Conservation (phyloP, 2,329 filamentous ascomycete species). For the Aspergillus sp. region DNA sequence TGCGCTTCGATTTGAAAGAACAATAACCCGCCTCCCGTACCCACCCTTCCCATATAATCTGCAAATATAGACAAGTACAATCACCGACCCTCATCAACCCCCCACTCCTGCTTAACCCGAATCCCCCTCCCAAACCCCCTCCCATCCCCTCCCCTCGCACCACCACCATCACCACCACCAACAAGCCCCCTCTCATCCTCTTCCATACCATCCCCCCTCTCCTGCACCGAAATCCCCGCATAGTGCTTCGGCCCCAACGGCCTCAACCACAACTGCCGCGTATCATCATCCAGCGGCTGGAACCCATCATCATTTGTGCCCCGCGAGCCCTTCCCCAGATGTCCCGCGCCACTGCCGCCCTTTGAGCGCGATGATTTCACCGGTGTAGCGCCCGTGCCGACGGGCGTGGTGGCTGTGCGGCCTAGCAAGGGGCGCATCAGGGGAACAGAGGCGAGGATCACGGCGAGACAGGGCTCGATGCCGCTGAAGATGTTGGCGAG, state of each 20-base stretch:
- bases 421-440: slow-evolving; percentile 34
- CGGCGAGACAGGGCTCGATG: slow-evolving; percentile 25
- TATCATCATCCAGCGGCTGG: slow-evolving; percentile 28
- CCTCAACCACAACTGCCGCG: slow-evolving; percentile 28
- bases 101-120: slow-evolving; percentile 4
- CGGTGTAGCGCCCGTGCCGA: slow-evolving; percentile 15
- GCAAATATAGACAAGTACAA: too few species aligned
- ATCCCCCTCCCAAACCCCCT: background rate
- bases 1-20: too few species aligned
- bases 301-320: slow-evolving; percentile 19
- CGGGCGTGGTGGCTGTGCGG: slow-evolving; percentile 18
- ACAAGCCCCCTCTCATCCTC: background rate
- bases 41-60: too few species aligned
- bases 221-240: slow-evolving; percentile 5
- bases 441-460: slow-evolving; percentile 23
- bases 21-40: too few species aligned
- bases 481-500: slow-evolving; percentile 28
- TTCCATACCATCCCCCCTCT: background rate
- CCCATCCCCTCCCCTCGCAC: background rate
- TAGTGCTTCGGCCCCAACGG: slow-evolving; percentile 19
- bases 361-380: slow-evolving; percentile 1
- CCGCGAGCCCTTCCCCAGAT: background rate
- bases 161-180: too few species aligned
- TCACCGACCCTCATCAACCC: background rate
- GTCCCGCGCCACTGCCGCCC: background rate